phyloP scores from a whole-genome alignment of 345 rosid genomes.

The Eucalyptus victrix region DNA sequence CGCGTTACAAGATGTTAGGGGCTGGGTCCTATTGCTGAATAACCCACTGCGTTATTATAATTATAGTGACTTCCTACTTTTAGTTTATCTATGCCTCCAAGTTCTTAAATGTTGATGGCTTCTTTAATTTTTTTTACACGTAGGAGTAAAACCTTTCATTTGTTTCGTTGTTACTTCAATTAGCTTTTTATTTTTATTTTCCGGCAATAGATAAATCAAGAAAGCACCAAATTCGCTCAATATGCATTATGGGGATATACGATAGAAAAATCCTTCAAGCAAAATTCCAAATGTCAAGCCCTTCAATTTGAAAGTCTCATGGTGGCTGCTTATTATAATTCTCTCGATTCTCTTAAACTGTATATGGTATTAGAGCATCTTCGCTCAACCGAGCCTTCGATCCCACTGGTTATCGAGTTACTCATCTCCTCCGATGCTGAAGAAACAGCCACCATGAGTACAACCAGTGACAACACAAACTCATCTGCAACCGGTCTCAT shows the following conservation, averaged over 20 bases:
- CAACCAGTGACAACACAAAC: too few species aligned
- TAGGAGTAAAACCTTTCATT: not conserved
- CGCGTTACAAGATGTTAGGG: not conserved
- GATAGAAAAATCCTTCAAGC: not conserved
- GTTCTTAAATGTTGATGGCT: not conserved
- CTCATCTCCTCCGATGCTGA: too few species aligned
- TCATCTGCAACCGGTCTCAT: too few species aligned
- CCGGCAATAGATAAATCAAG: not conserved
- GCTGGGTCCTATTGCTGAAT: not conserved
- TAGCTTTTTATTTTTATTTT: not conserved
- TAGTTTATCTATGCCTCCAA: not conserved
- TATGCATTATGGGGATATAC: not conserved
- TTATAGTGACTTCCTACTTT: not conserved
- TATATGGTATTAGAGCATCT: too few species aligned
- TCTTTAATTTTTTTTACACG: not conserved
- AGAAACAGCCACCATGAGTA: too few species aligned
- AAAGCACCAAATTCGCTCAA: not conserved
- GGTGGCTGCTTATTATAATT: not conserved
- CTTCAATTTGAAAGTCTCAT: not conserved
- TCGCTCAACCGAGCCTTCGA: too few species aligned
- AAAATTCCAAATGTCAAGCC: not conserved
- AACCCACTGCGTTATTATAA: not conserved
- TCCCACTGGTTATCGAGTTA: too few species aligned
- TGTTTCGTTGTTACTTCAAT: not conserved
- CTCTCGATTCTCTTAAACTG: too few species aligned